These are phyloP conservation scores for Elasticomyces elasticus DNA, from an alignment of 495 filamentous ascomycete genomes.

Conservation along the genomic window DNA sequence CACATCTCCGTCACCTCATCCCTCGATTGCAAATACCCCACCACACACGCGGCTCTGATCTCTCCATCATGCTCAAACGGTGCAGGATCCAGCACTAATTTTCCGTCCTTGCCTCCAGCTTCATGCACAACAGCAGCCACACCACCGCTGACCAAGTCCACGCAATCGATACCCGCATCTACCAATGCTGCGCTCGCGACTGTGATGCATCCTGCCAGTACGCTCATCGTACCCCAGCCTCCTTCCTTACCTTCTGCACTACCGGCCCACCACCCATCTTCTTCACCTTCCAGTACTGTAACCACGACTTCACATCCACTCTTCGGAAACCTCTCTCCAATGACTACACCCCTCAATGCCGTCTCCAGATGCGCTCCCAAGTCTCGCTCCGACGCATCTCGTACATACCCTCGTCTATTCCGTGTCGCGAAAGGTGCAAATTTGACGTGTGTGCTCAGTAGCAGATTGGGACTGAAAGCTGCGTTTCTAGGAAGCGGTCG, in stretches of 20 bases:
- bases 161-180: constrained; percentile 91
- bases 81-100: constrained; percentile 69
- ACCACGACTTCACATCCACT: constrained; percentile 86
- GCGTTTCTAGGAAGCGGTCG: constrained; percentile 81
- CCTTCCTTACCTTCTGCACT: constrained; percentile 4
- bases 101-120: constrained; percentile 26
- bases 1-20: constrained; percentile 93
- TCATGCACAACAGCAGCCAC: constrained; percentile 65
- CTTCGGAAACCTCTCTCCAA: constrained; percentile 92
- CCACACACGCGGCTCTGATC: constrained; percentile 69
- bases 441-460: constrained; percentile 85
- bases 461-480: constrained; percentile 79
- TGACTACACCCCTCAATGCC: constrained; percentile 76
- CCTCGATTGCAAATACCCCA: constrained; percentile 77
- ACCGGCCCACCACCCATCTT: constrained; percentile 27
- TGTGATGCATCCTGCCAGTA: constrained; percentile 84
- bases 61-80: constrained; percentile 62
- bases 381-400: constrained; percentile 78
- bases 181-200: constrained; percentile 90
- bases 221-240: constrained; percentile 76
- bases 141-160: constrained; percentile 82
- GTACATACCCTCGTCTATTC: constrained; percentile 73
- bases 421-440: constrained; percentile 88
- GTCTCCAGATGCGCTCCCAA: constrained; percentile 84
- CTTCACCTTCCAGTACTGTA: constrained; percentile 85